A percentile compares a stretch with the other conserved stretches of the same genome.
phyloP scores from a whole-genome alignment of 805 yeast genomes.

The Debaryomyces maramus region DNA sequence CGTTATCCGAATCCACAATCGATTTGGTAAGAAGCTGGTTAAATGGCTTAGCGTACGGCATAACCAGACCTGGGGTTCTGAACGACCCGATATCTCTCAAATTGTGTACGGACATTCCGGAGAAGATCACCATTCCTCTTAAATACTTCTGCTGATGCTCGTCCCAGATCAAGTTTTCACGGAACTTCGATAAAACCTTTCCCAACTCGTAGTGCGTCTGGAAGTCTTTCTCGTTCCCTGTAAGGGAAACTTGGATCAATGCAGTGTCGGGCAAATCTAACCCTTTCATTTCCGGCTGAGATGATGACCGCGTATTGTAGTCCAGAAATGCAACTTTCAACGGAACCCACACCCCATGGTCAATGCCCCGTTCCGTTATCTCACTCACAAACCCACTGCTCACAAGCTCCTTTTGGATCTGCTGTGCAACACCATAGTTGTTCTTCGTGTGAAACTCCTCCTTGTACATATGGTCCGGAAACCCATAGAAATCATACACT shows the following conservation, averaged over 20 bases:
- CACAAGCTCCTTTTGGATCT: slow-evolving; percentile 42
- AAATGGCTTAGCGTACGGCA: slow-evolving; percentile 56
- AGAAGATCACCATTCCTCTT: slow-evolving; percentile 52
- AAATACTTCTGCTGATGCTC: slow-evolving; percentile 22
- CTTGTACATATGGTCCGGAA: slow-evolving; percentile 62
- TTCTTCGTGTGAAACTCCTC: slow-evolving; percentile 59
- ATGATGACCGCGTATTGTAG: slow-evolving; percentile 28
- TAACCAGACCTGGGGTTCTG: slow-evolving; percentile 15
- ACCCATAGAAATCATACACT: slow-evolving; percentile 75
- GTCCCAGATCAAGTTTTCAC: slow-evolving; percentile 43
- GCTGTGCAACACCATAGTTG: slow-evolving; percentile 42
- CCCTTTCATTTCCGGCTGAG: slow-evolving; percentile 24
- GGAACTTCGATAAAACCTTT: slow-evolving; percentile 47
- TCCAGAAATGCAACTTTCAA: slow-evolving; percentile 62
- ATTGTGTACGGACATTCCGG: slow-evolving; percentile 84
- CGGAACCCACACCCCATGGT: slow-evolving; percentile 86
- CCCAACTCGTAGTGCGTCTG: slow-evolving; percentile 56
- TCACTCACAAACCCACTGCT: slow-evolving; percentile 45
- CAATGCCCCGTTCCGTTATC: slow-evolving; percentile 62
- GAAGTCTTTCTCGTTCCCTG: slow-evolving; percentile 39
- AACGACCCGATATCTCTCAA: slow-evolving; percentile 46
- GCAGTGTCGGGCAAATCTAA: slow-evolving; percentile 46
- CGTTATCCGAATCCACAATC: slow-evolving; percentile 30
- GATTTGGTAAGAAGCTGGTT: slow-evolving; percentile 45
- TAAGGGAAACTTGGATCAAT: slow-evolving; percentile 51